Evolutionary conservation across 2,329 filamentous ascomycete species (phyloP).

Genomic region (Phoma sp.): DNA sequence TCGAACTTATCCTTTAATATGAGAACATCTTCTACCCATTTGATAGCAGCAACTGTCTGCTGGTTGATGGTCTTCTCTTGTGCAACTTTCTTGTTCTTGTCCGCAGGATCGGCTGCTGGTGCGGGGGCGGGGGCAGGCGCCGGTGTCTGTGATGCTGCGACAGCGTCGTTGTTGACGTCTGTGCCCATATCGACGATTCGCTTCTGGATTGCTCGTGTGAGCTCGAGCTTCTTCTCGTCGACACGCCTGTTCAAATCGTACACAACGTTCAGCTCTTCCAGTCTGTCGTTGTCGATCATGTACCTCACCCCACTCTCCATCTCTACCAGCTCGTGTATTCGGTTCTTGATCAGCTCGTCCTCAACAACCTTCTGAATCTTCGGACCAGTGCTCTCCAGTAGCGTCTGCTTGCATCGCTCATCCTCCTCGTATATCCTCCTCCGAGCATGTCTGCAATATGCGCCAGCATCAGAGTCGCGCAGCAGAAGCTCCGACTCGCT

Average conservation of each 20-base stretch:
- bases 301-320: constrained; percentile 85
- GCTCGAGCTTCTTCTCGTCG: constrained; percentile 72
- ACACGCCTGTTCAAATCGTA: constrained; percentile 81
- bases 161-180: constrained; percentile 76
- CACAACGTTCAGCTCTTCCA: constrained; percentile 78
- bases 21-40: constrained; percentile 94
- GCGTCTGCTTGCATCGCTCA: constrained; percentile 80
- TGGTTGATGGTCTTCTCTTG: constrained; percentile 67
- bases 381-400: constrained; percentile 73
- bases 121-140: constrained; percentile 44
- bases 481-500: constrained; percentile 77
- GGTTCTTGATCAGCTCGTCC: constrained; percentile 75
- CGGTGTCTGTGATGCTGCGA: constrained; percentile 63
- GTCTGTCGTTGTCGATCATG: constrained; percentile 90
- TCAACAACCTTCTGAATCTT: constrained; percentile 83
- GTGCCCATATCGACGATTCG: constrained; percentile 80
- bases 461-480: constrained; percentile 77
- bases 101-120: constrained; percentile 55
- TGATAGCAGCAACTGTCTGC: constrained; percentile 85
- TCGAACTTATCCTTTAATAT: constrained; percentile 89
- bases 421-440: constrained; percentile 79
- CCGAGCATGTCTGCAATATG: constrained; percentile 79
- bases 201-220: constrained; percentile 74
- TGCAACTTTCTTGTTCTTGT: constrained; percentile 53
- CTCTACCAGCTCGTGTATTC: constrained; percentile 80